Percentiles rank a stretch among this genome's conserved stretches.
Evolutionary conservation across 768 basidiomycete species (phyloP).

Genomic region (Collybia nuda): DNA sequence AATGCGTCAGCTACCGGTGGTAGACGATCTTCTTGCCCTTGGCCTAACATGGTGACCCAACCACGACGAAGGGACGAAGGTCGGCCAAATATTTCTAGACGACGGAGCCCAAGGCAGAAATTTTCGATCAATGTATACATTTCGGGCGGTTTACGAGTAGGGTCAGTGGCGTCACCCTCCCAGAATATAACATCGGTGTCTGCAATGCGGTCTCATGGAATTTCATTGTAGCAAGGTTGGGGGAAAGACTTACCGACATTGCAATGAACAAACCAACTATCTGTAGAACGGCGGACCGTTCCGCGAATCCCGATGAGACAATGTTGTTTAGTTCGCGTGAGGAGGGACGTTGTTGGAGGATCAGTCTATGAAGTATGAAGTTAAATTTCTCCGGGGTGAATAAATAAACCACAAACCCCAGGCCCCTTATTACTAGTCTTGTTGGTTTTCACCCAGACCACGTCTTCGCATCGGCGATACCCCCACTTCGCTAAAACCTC

Average conservation of each 20-base stretch:
- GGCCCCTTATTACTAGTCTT: constrained; percentile 67
- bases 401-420: constrained; percentile 49
- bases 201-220: constrained; percentile 24
- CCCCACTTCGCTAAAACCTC: constrained; percentile 95
- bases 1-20: constrained; percentile 28
- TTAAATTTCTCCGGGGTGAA: constrained; percentile 7
- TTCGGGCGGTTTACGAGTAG: constrained; percentile 88
- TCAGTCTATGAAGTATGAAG: constrained; percentile 55
- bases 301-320: constrained; percentile 97
- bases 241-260: constrained; percentile 74
- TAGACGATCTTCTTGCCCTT: constrained; percentile 58
- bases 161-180: constrained; percentile 88
- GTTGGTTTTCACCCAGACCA: constrained; percentile 99
- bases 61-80: constrained; percentile 75
- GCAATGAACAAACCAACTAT: constrained; percentile 97
- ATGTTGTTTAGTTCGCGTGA: constrained; percentile 92
- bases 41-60: constrained; percentile 86
- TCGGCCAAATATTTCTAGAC: constrained; percentile 87
- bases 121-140: constrained; percentile 96
- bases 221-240: constrained; percentile 9
- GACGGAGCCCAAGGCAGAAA: constrained; percentile 91
- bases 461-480: constrained; percentile 92
- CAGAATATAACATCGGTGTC: constrained; percentile 97
- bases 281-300: constrained; percentile 91
- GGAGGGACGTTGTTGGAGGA: constrained; percentile 79